Base-by-base conservation (phyloP, 176 grass and related monocot genomes). In the Lolium multiflorum region DNA sequence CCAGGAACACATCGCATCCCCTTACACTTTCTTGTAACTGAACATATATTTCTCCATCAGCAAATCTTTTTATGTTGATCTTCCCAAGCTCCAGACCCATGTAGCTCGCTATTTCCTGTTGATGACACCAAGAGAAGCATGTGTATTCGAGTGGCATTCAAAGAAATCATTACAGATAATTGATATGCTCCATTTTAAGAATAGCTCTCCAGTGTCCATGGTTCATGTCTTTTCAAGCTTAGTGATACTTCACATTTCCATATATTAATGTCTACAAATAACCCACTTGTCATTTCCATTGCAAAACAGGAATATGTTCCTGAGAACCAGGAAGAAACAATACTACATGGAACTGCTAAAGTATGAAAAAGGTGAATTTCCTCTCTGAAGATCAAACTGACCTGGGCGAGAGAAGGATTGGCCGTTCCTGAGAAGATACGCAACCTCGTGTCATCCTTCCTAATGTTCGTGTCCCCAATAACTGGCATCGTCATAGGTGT, bases 31-130 rank as follows among this genome's bases (percentile, higher is more conserved):
- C 96, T 92, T 98, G 93, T 86, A 95, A 86, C 68, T 98, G 96
- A 90, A 98, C 96, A 86, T 98, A 98, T 82, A 98, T 98, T 89
- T 98, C 93, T 1, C 96, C 93, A 88, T 95, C 96, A 22, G 96
- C 93, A 49, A 98, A 98, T 83, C 96, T 83, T 70, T 95, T 98
- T 83, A 98, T 95, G 81, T 91, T 95, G 61, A 98, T 94, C 76
- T 92, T 98, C 79, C 96, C 96, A 91, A 98, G 93, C 87, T 95
- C 90, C 39, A 98, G 79, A n/a, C 96, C 93, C 88, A 98, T 85
- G 70, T 98, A 98, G 79, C 91, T 91, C 78, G 96, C 96, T 90
- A 98, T 94, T 94, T 98, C 96, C 96, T 98, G 91, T 76, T 65
- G 62, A 73, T 20, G 28, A 89, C 31, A 82, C 39, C 22, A 62